Conservation (phyloP, 345 rosid species). For the Litchi chinensis region DNA sequence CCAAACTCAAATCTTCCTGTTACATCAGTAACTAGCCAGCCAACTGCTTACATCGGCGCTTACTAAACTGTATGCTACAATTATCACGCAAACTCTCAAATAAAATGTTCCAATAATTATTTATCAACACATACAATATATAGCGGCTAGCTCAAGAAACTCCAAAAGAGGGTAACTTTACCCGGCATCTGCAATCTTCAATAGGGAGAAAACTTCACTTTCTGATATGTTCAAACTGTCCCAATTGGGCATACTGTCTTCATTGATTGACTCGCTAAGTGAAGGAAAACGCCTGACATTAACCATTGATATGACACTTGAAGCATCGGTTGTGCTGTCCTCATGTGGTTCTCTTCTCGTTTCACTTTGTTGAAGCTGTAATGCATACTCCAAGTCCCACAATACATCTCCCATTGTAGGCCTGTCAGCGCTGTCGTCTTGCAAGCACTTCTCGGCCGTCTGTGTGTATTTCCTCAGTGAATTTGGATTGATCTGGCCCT, state of each 20-base stretch:
- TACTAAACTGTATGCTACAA: too few relatives aligned
- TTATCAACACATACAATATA: neutral
- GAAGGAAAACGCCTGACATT: slow-evolving; percentile 37
- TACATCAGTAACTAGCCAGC: too few relatives aligned
- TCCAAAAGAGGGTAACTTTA: slow-evolving; percentile 7
- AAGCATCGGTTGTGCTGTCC: slow-evolving; percentile 32
- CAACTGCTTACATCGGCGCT: too few relatives aligned
- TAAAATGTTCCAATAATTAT: too few relatives aligned
- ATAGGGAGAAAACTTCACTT: slow-evolving; percentile 35
- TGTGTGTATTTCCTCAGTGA: slow-evolving; percentile 54
- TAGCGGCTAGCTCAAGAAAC: neutral
- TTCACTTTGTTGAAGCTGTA: slow-evolving; percentile 43
- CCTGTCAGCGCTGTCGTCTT: slow-evolving; percentile 47
- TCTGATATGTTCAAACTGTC: slow-evolving; percentile 7
- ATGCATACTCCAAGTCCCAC: slow-evolving; percentile 58
- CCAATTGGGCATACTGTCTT: slow-evolving; percentile 19
- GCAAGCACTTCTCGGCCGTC: slow-evolving; percentile 61
- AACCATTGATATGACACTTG: slow-evolving; percentile 19
- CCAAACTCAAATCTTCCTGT: too few relatives aligned
- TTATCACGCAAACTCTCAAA: too few relatives aligned
- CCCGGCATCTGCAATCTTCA: slow-evolving; percentile 33
- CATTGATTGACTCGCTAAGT: slow-evolving; percentile 8
- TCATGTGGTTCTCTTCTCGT: slow-evolving; percentile 25
- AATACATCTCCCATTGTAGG: slow-evolving; percentile 61
- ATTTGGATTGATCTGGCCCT: slow-evolving; percentile 38